Base-by-base conservation (phyloP, 139 green algal species). In the Chlamydomonas asymmetrica region DNA sequence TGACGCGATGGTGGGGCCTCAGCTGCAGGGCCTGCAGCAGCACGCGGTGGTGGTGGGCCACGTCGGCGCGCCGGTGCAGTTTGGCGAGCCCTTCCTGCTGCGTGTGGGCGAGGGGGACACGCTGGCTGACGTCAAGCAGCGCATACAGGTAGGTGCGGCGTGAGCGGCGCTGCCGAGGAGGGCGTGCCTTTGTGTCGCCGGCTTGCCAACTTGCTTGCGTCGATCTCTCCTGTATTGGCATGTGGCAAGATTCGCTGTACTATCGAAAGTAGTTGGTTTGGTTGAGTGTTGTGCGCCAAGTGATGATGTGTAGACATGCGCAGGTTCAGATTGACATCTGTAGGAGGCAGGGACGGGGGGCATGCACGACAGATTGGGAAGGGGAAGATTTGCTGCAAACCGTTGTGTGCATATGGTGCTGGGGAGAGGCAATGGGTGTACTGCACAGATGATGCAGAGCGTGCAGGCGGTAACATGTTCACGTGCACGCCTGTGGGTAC, bases 81-180 rank as follows among this genome's bases (percentile, higher is more conserved):
- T 98, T 82, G 92, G 93, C 3, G 93, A 98, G 43, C 96, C 95
- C 3, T 94, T 99, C 75, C 70, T 97, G 39, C 54, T 99, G 38
- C 70, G 75, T 5, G 73, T 98, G 6, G 59, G 45, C 0, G 71
- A 80, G 20, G 68, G 71, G 9, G 95, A 99, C 76, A 97, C 92
- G 0, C 52, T 98, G 37, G 87, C 57, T 5, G 63, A 91, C 32
- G 32, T 97, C 10, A 86, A 84, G 40, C 54, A 60, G 9, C 78
- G 86, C 22, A 88, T 97, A 56, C 88, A 97, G 84, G 68, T 84
- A 25, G 5, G 77, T 27, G 41, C 1, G 37, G 10, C 41, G 20
- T 25, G 23, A 23, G 3, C 16, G 23, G 7, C 1, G 37, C 41
- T 35, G 7, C 3, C 3, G 50, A 18, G 50, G 22, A 18, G 66